A percentile compares a stretch with the other conserved stretches of the same genome.
phyloP scores from a whole-genome alignment of 306 rosid genomes.

The Prosopis cineraria region DNA sequence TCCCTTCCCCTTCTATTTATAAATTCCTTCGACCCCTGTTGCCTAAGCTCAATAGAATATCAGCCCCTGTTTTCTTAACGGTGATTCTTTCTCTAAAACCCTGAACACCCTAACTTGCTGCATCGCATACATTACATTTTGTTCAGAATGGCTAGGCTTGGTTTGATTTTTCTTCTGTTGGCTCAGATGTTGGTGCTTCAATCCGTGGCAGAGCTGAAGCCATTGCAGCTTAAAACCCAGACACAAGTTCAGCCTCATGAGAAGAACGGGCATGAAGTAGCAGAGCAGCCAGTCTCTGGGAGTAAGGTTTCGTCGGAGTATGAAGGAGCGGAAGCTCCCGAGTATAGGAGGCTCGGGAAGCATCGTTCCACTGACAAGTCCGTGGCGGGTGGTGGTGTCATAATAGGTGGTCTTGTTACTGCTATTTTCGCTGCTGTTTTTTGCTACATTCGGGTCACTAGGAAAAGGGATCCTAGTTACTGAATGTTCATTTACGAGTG shows the following conservation, averaged over 20 bases:
- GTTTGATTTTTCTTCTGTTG: conserved; percentile 48
- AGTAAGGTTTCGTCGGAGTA: conserved; percentile 35
- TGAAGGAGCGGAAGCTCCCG: conserved; percentile 63
- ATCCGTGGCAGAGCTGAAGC: conserved; percentile 37
- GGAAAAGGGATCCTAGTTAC: conserved; percentile 47
- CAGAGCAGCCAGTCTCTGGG: conserved; percentile 40
- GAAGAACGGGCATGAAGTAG: conserved; percentile 11
- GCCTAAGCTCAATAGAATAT: not conserved
- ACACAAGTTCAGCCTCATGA: conserved; percentile 20
- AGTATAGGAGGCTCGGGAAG: conserved; percentile 56
- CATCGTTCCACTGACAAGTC: conserved; percentile 68
- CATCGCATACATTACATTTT: not conserved
- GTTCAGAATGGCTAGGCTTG: conserved; percentile 49
- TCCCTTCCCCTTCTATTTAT: conserved; percentile 30
- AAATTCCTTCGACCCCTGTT: not conserved
- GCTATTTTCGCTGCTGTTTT: conserved; percentile 83
- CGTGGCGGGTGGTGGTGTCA: conserved; percentile 89
- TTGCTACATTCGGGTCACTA: conserved; percentile 80
- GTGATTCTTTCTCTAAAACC: not conserved
- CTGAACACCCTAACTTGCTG: not conserved
- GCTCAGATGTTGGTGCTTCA: conserved; percentile 48
- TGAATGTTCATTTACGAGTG: not conserved
- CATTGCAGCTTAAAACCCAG: conserved; percentile 34
- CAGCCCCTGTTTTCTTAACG: not conserved
- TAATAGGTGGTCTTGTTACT: conserved; percentile 84